Evolutionary conservation across 2,329 filamentous ascomycete species (phyloP), one percentile per base, ranked within the genome.

Genomic region (Graphiopsis chlorocephala): DNA sequence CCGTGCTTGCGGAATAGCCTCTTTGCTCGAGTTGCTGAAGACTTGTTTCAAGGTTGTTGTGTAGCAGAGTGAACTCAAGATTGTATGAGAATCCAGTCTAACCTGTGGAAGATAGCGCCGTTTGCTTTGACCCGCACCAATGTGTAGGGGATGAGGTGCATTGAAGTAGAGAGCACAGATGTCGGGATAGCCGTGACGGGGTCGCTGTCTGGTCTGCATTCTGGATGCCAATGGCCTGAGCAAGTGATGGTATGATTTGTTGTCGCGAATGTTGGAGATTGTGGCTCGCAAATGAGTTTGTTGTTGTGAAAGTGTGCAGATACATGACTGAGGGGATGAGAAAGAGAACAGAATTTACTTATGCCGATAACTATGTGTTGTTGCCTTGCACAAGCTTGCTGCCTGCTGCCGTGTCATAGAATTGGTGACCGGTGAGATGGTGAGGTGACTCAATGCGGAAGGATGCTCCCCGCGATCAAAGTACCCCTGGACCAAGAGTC

Each of bases 51-150:
- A 76, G 1, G 73, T 74, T n/a, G 84, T 85, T 3, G 79, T 78
- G 10, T 82, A 83, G 50, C 77, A 83, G 1, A 83, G 84, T 2
- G 86, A 81, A 6, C 86, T 77, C 56, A 92, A 87, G 8, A 80
- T 85, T n/a, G 86, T 84, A 68, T 89, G 84, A 11, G 83, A 84
- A 60, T 83, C 77, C 61, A 88, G 77, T 10, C 83, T 76, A 38
- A 89, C 77, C 64, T 86, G 85, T 0, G 88, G 87, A 3, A 91
- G 81, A 66, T 85, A 87, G 26, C 59, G 66, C 23, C 72, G 71
- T 66, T 26, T 31, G 57, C 26, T 29, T n/a, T 55, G 28, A 10
- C 38, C 38, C 8, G 38, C 7, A n/a, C 38, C 20, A 10, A 3
- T 8, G n/a, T n/a, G 3, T 15, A 23, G n/a, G 8, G 38, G n/a